Percentiles rank a stretch among this genome's conserved stretches.
These are phyloP conservation scores for Canavalia gladiata DNA, from an alignment of 306 rosid species.

Conservation along the genomic window DNA sequence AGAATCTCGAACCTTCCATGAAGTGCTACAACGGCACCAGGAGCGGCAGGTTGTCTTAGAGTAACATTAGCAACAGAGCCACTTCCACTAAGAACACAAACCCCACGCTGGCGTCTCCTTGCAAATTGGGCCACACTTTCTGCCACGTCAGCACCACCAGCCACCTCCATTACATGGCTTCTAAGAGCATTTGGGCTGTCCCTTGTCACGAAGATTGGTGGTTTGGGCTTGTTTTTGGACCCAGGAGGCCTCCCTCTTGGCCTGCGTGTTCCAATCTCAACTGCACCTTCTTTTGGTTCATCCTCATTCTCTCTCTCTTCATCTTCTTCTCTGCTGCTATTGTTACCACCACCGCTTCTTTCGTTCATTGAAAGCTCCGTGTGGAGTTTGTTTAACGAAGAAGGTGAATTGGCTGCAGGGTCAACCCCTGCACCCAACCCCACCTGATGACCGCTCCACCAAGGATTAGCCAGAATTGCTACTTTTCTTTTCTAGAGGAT, in stretches of 20 bases:
- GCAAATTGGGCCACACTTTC: constrained; percentile 85
- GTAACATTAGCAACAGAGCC: constrained; percentile 92
- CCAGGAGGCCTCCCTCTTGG: constrained; percentile 94
- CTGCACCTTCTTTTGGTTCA: constrained; percentile 86
- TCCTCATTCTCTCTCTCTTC: constrained; percentile 66
- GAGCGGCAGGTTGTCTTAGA: constrained; percentile 82
- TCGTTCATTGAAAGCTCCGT: constrained; percentile 66
- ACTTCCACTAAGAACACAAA: constrained; percentile 89
- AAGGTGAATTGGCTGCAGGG: constrained; percentile 65
- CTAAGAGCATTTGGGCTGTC: constrained; percentile 87
- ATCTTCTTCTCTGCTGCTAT: constrained; percentile 51
- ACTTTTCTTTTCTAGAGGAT: not conserved
- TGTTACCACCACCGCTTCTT: constrained; percentile 49
- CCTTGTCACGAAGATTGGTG: constrained; percentile 82
- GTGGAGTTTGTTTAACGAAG: constrained; percentile 56
- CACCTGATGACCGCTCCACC: constrained; percentile 88
- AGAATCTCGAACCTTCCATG: constrained; percentile 92
- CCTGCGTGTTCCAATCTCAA: constrained; percentile 73
- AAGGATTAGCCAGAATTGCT: constrained; percentile 87
- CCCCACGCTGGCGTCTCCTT: constrained; percentile 83
- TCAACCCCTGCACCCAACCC: constrained; percentile 78
- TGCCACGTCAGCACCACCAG: constrained; percentile 79
- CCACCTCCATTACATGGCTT: constrained; percentile 91
- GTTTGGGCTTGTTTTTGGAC: constrained; percentile 91
- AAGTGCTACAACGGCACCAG: constrained; percentile 80